Conservation (phyloP, 1,284 basidiomycete species). For the Ganoderma sinense region DNA sequence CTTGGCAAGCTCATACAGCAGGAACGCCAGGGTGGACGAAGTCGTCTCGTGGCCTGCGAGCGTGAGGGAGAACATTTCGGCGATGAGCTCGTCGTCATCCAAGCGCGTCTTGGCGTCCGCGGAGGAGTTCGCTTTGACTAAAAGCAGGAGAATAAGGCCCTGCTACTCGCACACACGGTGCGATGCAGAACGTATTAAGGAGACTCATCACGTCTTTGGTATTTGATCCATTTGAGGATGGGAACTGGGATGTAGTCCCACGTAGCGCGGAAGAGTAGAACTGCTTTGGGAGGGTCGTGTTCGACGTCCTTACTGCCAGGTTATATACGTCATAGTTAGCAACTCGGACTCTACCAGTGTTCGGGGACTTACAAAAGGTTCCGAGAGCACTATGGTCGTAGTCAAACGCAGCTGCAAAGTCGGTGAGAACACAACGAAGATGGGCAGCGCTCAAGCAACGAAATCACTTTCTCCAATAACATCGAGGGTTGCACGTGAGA, state of each 20-base stretch:
- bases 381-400: constrained; percentile 40
- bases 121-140: constrained; percentile 62
- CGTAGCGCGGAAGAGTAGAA: constrained; percentile 31
- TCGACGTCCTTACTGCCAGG: constrained; percentile 19
- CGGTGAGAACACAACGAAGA: not conserved
- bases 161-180: too few relatives aligned
- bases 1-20: constrained; percentile 40
- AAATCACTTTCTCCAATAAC: constrained; percentile 42
- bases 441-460: not conserved
- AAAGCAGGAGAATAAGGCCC: too few relatives aligned
- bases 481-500: constrained; percentile 41
- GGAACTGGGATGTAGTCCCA: constrained; percentile 38
- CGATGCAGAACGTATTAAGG: constrained; percentile 41
- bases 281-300: constrained; percentile 31
- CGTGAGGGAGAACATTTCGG: constrained; percentile 56
- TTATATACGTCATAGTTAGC: too few relatives aligned
- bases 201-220: constrained; percentile 50
- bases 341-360: too few relatives aligned
- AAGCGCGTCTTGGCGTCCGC: constrained; percentile 51
- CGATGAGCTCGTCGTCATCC: constrained; percentile 52
- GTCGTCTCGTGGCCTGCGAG: constrained; percentile 39
- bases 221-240: constrained; percentile 33
- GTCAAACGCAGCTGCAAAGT: constrained; percentile 39
- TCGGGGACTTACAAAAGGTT: constrained; percentile 45
- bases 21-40: constrained; percentile 34